Evolutionary conservation across 768 basidiomycete genomes (phyloP).

Genomic region (Hygrophoropsis aurantiaca): DNA sequence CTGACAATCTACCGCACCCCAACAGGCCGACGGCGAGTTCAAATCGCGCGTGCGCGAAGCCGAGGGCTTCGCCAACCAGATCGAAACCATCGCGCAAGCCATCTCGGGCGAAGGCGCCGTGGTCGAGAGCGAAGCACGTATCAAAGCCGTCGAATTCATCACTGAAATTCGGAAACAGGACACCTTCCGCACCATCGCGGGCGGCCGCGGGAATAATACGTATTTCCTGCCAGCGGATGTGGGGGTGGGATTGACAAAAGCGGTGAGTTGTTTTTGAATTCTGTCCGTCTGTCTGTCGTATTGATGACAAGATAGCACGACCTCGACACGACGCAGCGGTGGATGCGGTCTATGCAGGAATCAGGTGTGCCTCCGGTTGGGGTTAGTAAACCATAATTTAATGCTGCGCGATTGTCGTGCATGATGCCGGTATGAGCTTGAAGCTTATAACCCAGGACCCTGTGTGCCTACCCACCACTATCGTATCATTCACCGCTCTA

Average conservation of each 20-base stretch:
- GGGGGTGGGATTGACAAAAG: conserved; percentile 4
- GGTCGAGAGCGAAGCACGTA: conserved; percentile 34
- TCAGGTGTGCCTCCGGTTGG: too few relatives aligned
- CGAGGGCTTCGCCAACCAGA: conserved; percentile 52
- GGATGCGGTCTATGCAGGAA: background rate
- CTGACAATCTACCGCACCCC: too few relatives aligned
- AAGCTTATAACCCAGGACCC: too few relatives aligned
- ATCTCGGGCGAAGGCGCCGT: conserved; percentile 33
- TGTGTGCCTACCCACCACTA: too few relatives aligned
- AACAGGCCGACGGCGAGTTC: conserved; percentile 53
- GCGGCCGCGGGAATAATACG: conserved; percentile 49
- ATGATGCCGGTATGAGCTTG: too few relatives aligned
- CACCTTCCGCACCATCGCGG: conserved; percentile 52
- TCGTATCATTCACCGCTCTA: too few relatives aligned
- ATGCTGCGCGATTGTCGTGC: too few relatives aligned
- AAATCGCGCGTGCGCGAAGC: conserved; percentile 52
- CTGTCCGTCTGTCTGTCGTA: background rate
- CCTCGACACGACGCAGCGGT: conserved; percentile 4
- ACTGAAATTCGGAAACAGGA: conserved; percentile 51
- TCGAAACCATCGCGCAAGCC: conserved; percentile 44
- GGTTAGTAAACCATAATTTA: too few relatives aligned
- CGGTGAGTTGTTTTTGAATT: background rate
- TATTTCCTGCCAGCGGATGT: conserved; percentile 45
- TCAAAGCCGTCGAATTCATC: conserved; percentile 40
- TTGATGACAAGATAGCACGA: background rate